Evolutionary conservation across 1,284 basidiomycete species (phyloP).

Genomic region (Xerocomus minutiporus): DNA sequence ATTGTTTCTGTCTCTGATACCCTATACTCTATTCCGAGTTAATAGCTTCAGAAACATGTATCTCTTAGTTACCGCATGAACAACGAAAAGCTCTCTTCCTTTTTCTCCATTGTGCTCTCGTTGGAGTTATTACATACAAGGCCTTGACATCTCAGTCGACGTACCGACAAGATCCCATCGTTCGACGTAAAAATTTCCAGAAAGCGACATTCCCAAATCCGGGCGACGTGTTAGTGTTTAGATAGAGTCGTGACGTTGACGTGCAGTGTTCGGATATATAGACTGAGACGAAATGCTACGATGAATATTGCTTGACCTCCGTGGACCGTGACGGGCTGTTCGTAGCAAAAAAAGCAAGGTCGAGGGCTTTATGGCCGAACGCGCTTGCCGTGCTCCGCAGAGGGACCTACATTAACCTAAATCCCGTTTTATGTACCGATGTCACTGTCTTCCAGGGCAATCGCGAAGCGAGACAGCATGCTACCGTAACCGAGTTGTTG

Average conservation of each 20-base stretch:
- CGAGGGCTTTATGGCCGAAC: background rate
- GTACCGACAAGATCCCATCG: slow-evolving; percentile 6
- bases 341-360: background rate
- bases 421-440: background rate
- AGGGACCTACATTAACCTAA: background rate
- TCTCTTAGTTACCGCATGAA: slow-evolving; percentile 21
- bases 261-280: background rate
- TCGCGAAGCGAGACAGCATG: background rate
- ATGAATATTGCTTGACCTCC: background rate
- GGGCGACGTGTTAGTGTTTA: background rate
- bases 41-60: slow-evolving; percentile 30
- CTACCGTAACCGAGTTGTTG: background rate
- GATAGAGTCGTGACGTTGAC: background rate
- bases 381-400: background rate
- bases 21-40: slow-evolving; percentile 28
- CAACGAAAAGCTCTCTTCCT: slow-evolving; percentile 6
- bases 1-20: slow-evolving; percentile 23
- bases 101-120: slow-evolving; percentile 1
- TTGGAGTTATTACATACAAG: slow-evolving; percentile 1
- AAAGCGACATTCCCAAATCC: background rate
- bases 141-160: slow-evolving; percentile 2
- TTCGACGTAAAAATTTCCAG: background rate
- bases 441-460: background rate
- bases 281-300: too few relatives aligned
- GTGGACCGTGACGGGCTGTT: too few relatives aligned